Evolutionary conservation across 1,284 basidiomycete species (phyloP).

Genomic region (Tilletia setariae): DNA sequence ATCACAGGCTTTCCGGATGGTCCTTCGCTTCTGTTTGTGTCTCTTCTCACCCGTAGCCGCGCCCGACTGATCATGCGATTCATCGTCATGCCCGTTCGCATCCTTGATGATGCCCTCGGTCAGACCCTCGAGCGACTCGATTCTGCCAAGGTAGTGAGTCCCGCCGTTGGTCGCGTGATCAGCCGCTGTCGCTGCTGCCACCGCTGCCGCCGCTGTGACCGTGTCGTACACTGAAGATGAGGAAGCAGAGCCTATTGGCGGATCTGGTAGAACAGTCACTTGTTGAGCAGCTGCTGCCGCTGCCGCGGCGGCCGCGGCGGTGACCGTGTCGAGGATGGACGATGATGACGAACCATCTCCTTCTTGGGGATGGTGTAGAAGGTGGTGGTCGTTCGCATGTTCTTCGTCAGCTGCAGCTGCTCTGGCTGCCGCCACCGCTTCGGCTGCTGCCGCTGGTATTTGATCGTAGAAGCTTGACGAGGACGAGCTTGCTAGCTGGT

Average conservation of each 20-base stretch:
- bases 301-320: too few species aligned
- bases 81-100: background rate
- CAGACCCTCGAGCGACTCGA: background rate
- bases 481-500: background rate
- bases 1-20: constrained; percentile 14
- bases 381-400: too few species aligned
- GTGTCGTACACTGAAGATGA: background rate
- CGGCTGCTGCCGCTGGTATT: too few species aligned
- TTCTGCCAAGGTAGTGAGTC: background rate
- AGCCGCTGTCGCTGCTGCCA: background rate
- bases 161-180: background rate
- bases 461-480: too few species aligned
- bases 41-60: background rate
- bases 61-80: background rate
- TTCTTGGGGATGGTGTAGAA: too few species aligned
- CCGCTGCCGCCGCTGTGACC: background rate
- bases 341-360: too few species aligned
- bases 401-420: too few species aligned
- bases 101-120: background rate
- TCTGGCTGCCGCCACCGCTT: too few species aligned
- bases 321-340: too few species aligned
- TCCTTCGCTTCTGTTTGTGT: background rate
- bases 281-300: too few species aligned
- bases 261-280: too few species aligned
- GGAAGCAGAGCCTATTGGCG: too few species aligned